These are phyloP conservation scores for Colletotrichum abscissum DNA, from an alignment of 2,329 filamentous ascomycete genomes.

Conservation along the genomic window DNA sequence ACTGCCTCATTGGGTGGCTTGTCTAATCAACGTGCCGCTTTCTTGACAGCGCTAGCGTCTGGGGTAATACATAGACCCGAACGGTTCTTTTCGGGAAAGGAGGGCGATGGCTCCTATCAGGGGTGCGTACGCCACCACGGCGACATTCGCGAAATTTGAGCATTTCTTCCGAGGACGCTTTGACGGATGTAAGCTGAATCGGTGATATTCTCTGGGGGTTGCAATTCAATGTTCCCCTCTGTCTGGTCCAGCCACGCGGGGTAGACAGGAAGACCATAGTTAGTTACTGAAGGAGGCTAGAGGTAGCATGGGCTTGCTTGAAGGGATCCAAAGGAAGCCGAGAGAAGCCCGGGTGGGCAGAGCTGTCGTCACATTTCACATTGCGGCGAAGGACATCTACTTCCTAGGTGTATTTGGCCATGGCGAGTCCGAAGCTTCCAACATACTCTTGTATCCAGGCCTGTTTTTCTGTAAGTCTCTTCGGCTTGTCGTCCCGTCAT, in stretches of 20 bases:
- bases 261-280: neutral
- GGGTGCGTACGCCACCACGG: neutral
- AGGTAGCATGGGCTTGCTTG: neutral
- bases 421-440: too few species aligned
- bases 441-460: neutral
- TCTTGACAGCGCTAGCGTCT: neutral
- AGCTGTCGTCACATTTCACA: neutral
- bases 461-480: too few species aligned
- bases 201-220: too few species aligned
- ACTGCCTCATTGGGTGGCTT: neutral
- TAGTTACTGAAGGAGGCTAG: too few species aligned
- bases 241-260: neutral
- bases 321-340: neutral
- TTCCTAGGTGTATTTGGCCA: too few species aligned
- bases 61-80: too few species aligned
- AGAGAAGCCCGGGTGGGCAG: neutral
- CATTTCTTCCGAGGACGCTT: neutral
- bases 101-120: neutral
- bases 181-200: neutral
- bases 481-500: too few species aligned
- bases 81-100: neutral
- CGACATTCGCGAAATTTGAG: neutral
- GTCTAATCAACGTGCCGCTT: neutral
- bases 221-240: neutral
- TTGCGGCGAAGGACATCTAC: neutral